A percentile compares a stretch with the other conserved stretches of the same genome.
Evolutionary conservation across 441 rosid genomes (phyloP).

Genomic region (Brassica balearica): DNA sequence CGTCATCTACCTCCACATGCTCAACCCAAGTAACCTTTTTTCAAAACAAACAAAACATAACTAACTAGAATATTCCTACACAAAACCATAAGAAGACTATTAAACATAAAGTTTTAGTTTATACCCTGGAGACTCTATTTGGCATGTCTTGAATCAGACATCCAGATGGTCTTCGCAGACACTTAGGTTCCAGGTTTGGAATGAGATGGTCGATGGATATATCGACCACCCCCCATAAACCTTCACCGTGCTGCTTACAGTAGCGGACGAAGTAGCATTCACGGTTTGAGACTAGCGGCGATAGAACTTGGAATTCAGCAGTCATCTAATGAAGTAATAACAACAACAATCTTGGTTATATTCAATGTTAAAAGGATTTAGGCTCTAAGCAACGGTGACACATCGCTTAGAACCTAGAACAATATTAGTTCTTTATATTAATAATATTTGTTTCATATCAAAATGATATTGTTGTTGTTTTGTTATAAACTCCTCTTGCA

Average conservation of each 20-base stretch:
- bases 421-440: background rate
- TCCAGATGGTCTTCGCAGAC: slow-evolving; percentile 88
- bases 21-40: slow-evolving; percentile 91
- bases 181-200: slow-evolving; percentile 52
- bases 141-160: slow-evolving; percentile 83
- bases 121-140: slow-evolving; percentile 80
- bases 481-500: background rate
- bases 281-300: slow-evolving; percentile 82
- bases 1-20: slow-evolving; percentile 82
- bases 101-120: background rate
- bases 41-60: slow-evolving; percentile 15
- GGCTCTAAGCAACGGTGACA: background rate
- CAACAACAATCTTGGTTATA: slow-evolving; percentile 12
- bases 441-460: slow-evolving; percentile 1
- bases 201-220: slow-evolving; percentile 80
- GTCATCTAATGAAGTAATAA: slow-evolving; percentile 60
- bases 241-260: slow-evolving; percentile 77
- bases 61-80: background rate
- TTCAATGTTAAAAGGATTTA: background rate
- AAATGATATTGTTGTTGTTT: background rate
- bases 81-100: slow-evolving; percentile 3
- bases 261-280: slow-evolving; percentile 73
- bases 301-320: slow-evolving; percentile 76
- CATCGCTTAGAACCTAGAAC: background rate
- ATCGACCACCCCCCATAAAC: slow-evolving; percentile 93